These are phyloP conservation scores for Vigna trinervia DNA, from an alignment of 306 rosid genomes.

Conservation along the genomic window DNA sequence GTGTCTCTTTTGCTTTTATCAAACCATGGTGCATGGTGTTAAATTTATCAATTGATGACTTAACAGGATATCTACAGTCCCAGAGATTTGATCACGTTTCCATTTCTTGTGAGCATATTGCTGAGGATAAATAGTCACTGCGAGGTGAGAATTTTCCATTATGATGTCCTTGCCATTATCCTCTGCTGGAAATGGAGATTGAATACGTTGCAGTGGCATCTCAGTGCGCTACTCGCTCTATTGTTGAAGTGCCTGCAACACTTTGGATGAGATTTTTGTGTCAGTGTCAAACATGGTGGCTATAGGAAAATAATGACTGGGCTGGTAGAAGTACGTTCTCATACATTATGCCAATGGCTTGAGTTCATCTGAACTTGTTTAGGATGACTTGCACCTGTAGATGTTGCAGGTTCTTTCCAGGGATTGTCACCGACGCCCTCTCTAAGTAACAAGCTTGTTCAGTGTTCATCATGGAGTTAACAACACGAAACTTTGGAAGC, in stretches of 20 bases:
- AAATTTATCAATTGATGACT: constrained; percentile 40
- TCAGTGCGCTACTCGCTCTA: constrained; percentile 49
- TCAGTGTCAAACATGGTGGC: constrained; percentile 41
- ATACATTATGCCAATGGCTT: constrained; percentile 31
- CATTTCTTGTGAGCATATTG: constrained; percentile 40
- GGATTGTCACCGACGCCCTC: constrained; percentile 17
- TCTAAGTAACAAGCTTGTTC: constrained; percentile 35
- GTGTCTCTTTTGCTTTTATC: constrained; percentile 17
- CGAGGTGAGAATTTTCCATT: constrained; percentile 53
- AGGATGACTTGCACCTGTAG: constrained; percentile 47
- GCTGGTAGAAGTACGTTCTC: constrained; percentile 36
- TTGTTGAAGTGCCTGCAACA: constrained; percentile 46
- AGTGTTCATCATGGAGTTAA: constrained; percentile 45
- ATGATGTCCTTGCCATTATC: constrained; percentile 40
- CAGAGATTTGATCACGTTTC: constrained; percentile 54
- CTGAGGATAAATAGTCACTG: constrained; percentile 55
- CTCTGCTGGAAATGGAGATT: constrained; percentile 39
- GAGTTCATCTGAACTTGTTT: constrained; percentile 32
- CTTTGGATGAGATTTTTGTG: constrained; percentile 41
- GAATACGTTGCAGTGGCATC: constrained; percentile 51
- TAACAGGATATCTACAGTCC: constrained; percentile 69
- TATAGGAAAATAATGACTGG: constrained; percentile 40
- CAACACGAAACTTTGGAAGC: constrained; percentile 47
- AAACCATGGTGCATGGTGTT: constrained; percentile 23
- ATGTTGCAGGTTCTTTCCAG: constrained; percentile 44